Conservation (phyloP, 129 eudicot species). For the Tanacetum coccineum region DNA sequence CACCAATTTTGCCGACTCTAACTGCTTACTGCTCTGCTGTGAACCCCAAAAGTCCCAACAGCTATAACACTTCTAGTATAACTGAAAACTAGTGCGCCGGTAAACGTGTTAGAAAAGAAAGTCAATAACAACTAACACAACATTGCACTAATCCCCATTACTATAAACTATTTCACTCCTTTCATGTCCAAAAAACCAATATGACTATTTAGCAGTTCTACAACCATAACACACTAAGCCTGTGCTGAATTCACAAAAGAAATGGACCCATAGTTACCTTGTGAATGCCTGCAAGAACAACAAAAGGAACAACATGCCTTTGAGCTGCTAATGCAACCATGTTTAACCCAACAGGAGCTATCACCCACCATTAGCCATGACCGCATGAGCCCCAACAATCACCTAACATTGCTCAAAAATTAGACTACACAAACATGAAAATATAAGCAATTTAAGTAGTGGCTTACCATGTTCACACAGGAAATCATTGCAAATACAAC, state of each 20-base stretch:
- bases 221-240: not conserved
- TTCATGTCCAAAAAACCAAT: not conserved
- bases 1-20: no score
- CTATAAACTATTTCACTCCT: no score
- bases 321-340: conserved; percentile 98
- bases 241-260: not conserved
- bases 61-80: no score
- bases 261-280: conserved; percentile 44
- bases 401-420: conserved; percentile 41
- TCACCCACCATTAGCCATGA: conserved; percentile 95
- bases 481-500: no score
- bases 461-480: conserved; percentile 82
- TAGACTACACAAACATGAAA: conserved; percentile 4
- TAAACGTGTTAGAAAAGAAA: no score
- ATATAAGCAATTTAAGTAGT: not conserved
- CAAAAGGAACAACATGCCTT: conserved; percentile 96
- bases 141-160: no score
- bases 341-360: conserved; percentile 94
- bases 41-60: no score
- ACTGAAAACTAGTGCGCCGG: no score
- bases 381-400: conserved; percentile 98
- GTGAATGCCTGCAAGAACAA: conserved; percentile 93
- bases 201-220: not conserved
- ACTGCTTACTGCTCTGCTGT: no score
- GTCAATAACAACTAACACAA: no score